Evolutionary conservation across 345 rosid genomes (phyloP).

Genomic region (Euphorbia tirucalli): DNA sequence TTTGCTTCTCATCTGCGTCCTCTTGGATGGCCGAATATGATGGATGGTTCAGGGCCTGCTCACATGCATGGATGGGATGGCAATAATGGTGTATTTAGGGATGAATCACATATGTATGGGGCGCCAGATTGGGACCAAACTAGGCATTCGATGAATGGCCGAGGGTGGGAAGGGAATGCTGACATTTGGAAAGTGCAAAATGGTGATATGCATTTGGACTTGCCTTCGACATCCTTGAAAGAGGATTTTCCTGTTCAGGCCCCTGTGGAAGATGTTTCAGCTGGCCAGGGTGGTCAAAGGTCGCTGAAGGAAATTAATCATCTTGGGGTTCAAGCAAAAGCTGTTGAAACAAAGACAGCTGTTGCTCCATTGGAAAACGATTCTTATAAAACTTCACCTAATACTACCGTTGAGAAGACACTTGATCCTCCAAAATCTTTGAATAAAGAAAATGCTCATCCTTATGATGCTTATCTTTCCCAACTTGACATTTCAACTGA

Average conservation of each 20-base stretch:
- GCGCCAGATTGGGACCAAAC: slow-evolving; percentile 89
- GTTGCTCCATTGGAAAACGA: slow-evolving; percentile 49
- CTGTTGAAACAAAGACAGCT: slow-evolving; percentile 41
- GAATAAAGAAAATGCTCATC: slow-evolving; percentile 23
- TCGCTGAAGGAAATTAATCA: slow-evolving; percentile 40
- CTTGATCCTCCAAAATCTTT: slow-evolving; percentile 38
- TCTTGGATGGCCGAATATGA: slow-evolving; percentile 89
- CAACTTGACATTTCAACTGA: slow-evolving; percentile 80
- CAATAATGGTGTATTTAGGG: slow-evolving; percentile 69
- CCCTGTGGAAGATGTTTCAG: slow-evolving; percentile 45
- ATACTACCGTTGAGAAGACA: slow-evolving; percentile 30
- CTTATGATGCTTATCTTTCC: slow-evolving; percentile 59
- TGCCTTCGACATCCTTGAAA: slow-evolving; percentile 52
- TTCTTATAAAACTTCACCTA: slow-evolving; percentile 32
- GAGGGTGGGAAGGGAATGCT: slow-evolving; percentile 74
- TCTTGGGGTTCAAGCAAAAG: slow-evolving; percentile 37
- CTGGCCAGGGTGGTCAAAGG: slow-evolving; percentile 42
- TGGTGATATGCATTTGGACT: slow-evolving; percentile 56
- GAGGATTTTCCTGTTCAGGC: slow-evolving; percentile 55
- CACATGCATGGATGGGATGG: slow-evolving; percentile 94
- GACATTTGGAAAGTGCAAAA: slow-evolving; percentile 83
- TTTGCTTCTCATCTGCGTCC: slow-evolving; percentile 80
- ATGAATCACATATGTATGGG: slow-evolving; percentile 63
- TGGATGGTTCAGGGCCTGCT: slow-evolving; percentile 74
- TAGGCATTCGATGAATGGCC: slow-evolving; percentile 57